A percentile compares a stretch with the other conserved stretches of the same genome.
Evolutionary conservation across 2,329 filamentous ascomycete genomes (phyloP).

Genomic region (Colletotrichum godetiae): DNA sequence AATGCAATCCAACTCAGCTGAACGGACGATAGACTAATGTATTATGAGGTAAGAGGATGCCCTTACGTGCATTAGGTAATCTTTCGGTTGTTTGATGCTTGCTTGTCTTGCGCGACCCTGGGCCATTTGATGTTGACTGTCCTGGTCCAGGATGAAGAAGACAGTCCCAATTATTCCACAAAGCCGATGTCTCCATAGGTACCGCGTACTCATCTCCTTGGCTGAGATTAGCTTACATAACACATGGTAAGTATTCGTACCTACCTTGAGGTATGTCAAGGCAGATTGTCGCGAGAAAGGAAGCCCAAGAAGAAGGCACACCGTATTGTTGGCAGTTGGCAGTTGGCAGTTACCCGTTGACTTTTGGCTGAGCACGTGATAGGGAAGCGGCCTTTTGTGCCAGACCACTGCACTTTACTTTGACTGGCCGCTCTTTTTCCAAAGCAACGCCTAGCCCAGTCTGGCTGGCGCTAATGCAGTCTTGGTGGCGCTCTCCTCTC

Average conservation of each 20-base stretch:
- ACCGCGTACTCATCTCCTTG: too few relatives aligned
- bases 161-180: neutral
- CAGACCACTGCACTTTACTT: constrained; percentile 1
- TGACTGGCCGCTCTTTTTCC: constrained; percentile 26
- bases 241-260: neutral
- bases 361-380: constrained; percentile 23
- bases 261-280: neutral
- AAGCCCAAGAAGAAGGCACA: neutral
- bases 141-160: neutral
- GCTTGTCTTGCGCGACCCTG: neutral
- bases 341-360: neutral
- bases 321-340: neutral
- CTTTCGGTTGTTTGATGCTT: neutral
- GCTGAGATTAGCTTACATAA: neutral
- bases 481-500: constrained; percentile 18
- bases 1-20: neutral
- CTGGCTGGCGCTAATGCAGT: constrained; percentile 36
- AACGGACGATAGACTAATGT: constrained; percentile 5
- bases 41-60: neutral
- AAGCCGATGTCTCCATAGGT: neutral
- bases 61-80: constrained; percentile 4
- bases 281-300: neutral
- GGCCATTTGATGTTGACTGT: neutral
- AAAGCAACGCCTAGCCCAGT: constrained; percentile 24
- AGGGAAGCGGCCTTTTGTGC: constrained; percentile 3